Conservation (phyloP, 805 yeast genomes). For the Hanseniaspora meyeri region DNA sequence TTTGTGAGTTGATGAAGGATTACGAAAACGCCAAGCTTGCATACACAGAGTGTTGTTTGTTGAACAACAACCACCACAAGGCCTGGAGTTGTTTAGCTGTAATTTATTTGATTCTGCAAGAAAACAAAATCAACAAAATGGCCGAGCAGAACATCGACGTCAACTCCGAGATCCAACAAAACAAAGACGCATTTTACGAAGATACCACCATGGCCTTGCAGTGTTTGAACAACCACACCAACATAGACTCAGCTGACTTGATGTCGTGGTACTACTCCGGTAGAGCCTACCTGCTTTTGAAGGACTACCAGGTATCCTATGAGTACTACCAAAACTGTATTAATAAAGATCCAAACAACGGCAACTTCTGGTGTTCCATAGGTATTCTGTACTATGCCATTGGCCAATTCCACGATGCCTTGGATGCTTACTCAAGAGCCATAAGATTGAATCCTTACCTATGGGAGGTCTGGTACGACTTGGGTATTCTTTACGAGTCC, state of each 20-base stretch:
- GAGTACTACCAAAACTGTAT: slow-evolving; percentile 99
- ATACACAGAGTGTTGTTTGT: slow-evolving; percentile 79
- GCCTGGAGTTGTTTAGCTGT: slow-evolving; percentile 94
- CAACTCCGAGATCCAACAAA: slow-evolving; percentile 28
- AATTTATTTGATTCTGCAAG: slow-evolving; percentile 49
- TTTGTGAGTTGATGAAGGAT: slow-evolving; percentile 84
- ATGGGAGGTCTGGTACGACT: slow-evolving; percentile 96
- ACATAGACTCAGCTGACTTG: slow-evolving; percentile 81
- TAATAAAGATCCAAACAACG: slow-evolving; percentile 89
- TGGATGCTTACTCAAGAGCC: slow-evolving; percentile 95
- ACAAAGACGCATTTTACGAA: slow-evolving; percentile 39
- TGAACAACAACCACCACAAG: slow-evolving; percentile 88
- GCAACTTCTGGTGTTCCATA: slow-evolving; percentile 93
- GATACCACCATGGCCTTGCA: slow-evolving; percentile 76
- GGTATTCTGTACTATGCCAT: slow-evolving; percentile 96
- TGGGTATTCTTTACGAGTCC: slow-evolving; percentile 92
- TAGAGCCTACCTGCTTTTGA: slow-evolving; percentile 90
- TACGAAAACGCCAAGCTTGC: slow-evolving; percentile 89
- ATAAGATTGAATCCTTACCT: slow-evolving; percentile 90
- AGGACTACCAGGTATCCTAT: slow-evolving; percentile 89
- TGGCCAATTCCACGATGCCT: slow-evolving; percentile 88
- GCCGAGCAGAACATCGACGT: background rate
- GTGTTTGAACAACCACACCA: slow-evolving; percentile 74
- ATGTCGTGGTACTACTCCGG: slow-evolving; percentile 97
- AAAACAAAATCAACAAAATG: background rate